A percentile compares a stretch with the other conserved stretches of the same genome.
Evolutionary conservation across 208 protist species (phyloP).

Genomic region (Sergeia podlipaevii): DNA sequence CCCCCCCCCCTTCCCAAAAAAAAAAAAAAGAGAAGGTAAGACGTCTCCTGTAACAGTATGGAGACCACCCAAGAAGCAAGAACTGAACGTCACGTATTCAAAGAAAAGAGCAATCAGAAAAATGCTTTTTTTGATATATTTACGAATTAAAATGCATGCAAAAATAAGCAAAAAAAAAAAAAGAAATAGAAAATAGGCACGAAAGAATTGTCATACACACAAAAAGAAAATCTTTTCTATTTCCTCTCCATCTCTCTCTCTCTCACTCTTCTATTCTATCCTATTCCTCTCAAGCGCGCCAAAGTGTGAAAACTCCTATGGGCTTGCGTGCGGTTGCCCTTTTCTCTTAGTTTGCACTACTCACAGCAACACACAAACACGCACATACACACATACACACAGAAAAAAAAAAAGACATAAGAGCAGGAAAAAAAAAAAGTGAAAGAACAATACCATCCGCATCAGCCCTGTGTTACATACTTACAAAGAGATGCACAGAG

Average conservation of each 20-base stretch:
- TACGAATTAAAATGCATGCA: too few relatives aligned
- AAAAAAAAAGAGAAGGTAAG: conserved; percentile 20
- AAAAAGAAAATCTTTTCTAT: conserved; percentile 5
- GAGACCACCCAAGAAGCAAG: too few relatives aligned
- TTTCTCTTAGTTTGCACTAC: too few relatives aligned
- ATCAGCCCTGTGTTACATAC: neutral
- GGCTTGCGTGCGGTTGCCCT: too few relatives aligned
- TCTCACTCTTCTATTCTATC: too few relatives aligned
- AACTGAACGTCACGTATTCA: too few relatives aligned
- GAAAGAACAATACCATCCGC: neutral
- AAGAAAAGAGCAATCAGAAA: too few relatives aligned
- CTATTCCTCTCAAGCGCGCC: too few relatives aligned
- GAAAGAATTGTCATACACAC: conserved; percentile 7
- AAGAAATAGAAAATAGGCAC: conserved; percentile 76
- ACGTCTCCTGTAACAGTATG: neutral
- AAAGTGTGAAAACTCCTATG: too few relatives aligned
- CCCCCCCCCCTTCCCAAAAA: too few relatives aligned
- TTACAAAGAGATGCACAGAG: neutral
- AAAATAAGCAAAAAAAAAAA: conserved; percentile 17
- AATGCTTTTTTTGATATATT: too few relatives aligned
- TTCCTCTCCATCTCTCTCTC: neutral
- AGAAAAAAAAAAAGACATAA: conserved; percentile 1
- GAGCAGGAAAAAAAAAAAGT: conserved; percentile 8
- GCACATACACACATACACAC: neutral
- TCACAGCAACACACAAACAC: too few relatives aligned